These are phyloP conservation scores for Lophiostoma macrostomum DNA, from an alignment of 495 filamentous ascomycete species.

Conservation along the genomic window DNA sequence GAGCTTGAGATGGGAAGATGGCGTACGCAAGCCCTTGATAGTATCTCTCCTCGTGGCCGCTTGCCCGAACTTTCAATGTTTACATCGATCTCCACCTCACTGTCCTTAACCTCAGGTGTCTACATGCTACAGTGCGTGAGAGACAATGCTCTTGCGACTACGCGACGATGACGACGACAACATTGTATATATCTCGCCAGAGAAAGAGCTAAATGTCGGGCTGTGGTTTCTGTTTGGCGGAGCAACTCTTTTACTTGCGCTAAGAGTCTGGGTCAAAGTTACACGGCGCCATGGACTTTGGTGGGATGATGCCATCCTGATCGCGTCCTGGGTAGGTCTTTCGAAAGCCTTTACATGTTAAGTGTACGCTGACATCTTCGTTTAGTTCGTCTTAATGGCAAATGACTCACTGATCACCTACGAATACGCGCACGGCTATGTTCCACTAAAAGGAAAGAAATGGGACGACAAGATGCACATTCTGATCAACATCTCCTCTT, in stretches of 20 bases:
- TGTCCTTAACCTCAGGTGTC: too few relatives aligned
- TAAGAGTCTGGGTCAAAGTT: conserved; percentile 14
- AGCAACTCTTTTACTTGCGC: neutral
- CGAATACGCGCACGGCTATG: conserved; percentile 11
- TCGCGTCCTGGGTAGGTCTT: conserved; percentile 5
- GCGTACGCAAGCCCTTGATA: too few relatives aligned
- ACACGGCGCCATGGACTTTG: conserved; percentile 11
- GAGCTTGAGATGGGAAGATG: too few relatives aligned
- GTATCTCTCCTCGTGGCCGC: too few relatives aligned
- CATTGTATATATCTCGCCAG: neutral
- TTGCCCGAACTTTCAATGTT: too few relatives aligned
- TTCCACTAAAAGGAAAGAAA: conserved; percentile 2
- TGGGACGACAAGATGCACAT: conserved; percentile 19
- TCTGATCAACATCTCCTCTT: conserved; percentile 13
- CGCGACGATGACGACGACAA: neutral
- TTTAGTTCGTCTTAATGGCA: conserved; percentile 4
- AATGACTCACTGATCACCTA: conserved; percentile 7
- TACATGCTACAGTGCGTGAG: too few relatives aligned
- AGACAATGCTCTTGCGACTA: too few relatives aligned
- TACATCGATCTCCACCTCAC: too few relatives aligned
- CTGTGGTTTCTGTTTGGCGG: conserved; percentile 8
- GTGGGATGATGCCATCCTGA: conserved; percentile 12
- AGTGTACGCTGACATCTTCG: neutral
- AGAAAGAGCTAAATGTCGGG: conserved; percentile 9
- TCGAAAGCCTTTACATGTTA: neutral